phyloP scores from a whole-genome alignment of 192 early-diverging fungal genomes.

The Rhizophagus clarus region DNA sequence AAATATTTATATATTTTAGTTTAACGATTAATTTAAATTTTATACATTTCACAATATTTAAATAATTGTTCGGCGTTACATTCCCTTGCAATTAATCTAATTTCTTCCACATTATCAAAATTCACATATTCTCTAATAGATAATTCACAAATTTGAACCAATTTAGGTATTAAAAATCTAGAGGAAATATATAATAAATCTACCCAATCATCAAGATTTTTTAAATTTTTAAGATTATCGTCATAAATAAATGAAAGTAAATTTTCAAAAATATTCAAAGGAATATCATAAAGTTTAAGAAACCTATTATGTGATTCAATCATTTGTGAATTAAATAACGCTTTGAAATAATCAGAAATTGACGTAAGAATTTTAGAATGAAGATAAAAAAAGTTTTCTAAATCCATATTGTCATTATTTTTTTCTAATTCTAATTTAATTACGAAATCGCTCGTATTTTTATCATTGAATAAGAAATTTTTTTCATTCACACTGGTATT shows the following conservation, averaged over 20 bases:
- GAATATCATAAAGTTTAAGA: background rate
- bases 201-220: background rate
- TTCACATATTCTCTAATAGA: background rate
- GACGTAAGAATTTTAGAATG: background rate
- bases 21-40: background rate
- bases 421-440: background rate
- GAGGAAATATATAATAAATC: background rate
- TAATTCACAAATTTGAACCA: slow-evolving; percentile 1
- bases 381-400: background rate
- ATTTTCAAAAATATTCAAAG: background rate
- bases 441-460: background rate
- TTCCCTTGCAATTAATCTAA: background rate
- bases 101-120: background rate
- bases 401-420: background rate
- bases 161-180: slow-evolving; percentile 1
- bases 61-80: background rate
- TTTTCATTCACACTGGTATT: background rate
- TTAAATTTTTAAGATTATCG: background rate
- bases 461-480: background rate
- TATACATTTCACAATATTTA: background rate
- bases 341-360: background rate
- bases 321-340: slow-evolving; percentile 5
- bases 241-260: slow-evolving; percentile 1
- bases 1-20: too few relatives aligned
- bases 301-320: background rate